Conservation (phyloP, 2,329 filamentous ascomycete genomes). For the Colletotrichum sp. region DNA sequence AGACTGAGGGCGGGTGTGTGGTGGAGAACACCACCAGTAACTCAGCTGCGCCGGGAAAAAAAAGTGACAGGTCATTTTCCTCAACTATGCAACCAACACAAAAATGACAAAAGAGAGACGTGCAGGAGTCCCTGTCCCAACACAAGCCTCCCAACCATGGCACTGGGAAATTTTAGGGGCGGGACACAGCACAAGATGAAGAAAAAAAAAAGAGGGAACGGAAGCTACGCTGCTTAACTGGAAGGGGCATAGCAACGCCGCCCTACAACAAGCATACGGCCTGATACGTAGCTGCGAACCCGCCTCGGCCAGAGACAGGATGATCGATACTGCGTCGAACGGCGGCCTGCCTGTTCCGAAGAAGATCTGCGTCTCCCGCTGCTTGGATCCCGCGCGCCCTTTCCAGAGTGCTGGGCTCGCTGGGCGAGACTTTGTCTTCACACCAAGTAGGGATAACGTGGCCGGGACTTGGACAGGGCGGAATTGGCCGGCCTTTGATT, state of each 20-base stretch:
- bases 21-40: not conserved
- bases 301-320: not conserved
- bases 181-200: not conserved
- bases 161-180: constrained; percentile 7
- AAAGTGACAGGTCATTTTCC: constrained; percentile 15
- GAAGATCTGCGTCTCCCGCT: constrained; percentile 9
- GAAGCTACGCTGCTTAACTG: constrained; percentile 1
- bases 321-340: not conserved
- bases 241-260: not conserved
- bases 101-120: not conserved
- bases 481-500: not conserved
- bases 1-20: not conserved
- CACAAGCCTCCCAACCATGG: not conserved
- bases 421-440: not conserved
- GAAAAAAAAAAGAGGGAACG: constrained; percentile 4
- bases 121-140: constrained; percentile 8
- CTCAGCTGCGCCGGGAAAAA: not conserved
- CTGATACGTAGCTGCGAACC: not conserved
- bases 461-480: not conserved
- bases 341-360: not conserved
- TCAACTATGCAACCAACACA: not conserved
- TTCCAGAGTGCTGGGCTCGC: not conserved
- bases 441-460: not conserved
- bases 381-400: not conserved
- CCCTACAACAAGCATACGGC: not conserved